phyloP scores from a whole-genome alignment of 805 yeast genomes.

The Wickerhamiella galacta region DNA sequence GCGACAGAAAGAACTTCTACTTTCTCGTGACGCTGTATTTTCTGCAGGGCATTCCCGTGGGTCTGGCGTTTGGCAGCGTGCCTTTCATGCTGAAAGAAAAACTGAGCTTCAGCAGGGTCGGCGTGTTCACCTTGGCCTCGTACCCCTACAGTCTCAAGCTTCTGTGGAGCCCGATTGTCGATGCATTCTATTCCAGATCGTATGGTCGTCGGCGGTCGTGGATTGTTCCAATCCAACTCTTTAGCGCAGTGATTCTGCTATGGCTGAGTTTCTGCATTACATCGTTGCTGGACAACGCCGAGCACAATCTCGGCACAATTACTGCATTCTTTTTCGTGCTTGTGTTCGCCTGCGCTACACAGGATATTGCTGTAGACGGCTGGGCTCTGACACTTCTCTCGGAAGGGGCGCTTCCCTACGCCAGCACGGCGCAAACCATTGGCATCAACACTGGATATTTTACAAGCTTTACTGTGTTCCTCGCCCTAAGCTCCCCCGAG shows the following conservation, averaged over 20 bases:
- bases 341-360: slow-evolving; percentile 87
- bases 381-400: slow-evolving; percentile 90
- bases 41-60: slow-evolving; percentile 93
- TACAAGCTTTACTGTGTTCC: slow-evolving; percentile 73
- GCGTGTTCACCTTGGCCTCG: slow-evolving; percentile 77
- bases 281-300: slow-evolving; percentile 32
- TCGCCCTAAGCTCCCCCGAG: slow-evolving; percentile 81
- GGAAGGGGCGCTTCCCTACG: slow-evolving; percentile 64
- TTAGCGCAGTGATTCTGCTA: slow-evolving; percentile 56
- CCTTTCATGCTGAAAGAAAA: slow-evolving; percentile 79
- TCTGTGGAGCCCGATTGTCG: slow-evolving; percentile 92
- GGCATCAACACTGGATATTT: slow-evolving; percentile 92
- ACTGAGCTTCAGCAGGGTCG: slow-evolving; percentile 75
- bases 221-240: slow-evolving; percentile 82
- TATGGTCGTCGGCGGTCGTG: slow-evolving; percentile 80
- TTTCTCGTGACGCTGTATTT: slow-evolving; percentile 60
- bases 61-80: slow-evolving; percentile 83
- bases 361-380: slow-evolving; percentile 97
- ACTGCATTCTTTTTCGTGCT: slow-evolving; percentile 59
- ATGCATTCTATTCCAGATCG: slow-evolving; percentile 50
- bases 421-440: slow-evolving; percentile 93
- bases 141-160: slow-evolving; percentile 89
- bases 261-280: slow-evolving; percentile 46
- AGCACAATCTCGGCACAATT: slow-evolving; percentile 33
- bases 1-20: slow-evolving; percentile 59